Base-by-base conservation (phyloP, 192 early-diverging fungal species). In the Mortierella antarctica region DNA sequence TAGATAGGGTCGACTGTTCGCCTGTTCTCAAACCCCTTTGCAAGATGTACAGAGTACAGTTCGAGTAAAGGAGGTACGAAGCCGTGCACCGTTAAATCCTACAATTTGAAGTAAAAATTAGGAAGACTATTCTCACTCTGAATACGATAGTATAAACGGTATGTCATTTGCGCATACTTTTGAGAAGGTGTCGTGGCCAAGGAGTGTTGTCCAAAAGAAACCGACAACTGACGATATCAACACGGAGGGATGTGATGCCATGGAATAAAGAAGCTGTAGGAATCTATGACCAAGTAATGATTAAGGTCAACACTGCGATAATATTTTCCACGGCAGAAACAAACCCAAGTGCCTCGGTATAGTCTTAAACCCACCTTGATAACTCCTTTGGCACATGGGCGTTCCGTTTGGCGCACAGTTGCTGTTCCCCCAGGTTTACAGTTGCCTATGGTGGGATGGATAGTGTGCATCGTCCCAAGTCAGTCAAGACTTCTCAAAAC, bases 241-340 rank as follows among this genome's bases (percentile, higher is more conserved):
- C n/a, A 72, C 60, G 6, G 77, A 80, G 2, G 77, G 77, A 67
- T 80, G 77, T 10, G 77, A 80, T 10, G 77, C 52, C 77, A 80
- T 80, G 0, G 77, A 42, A 50, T 72, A 72, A 13, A 80, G 39
- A 17, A 80, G 52, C 18, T 72, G 70, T 0, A 80, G 68, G 10
- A 80, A 55, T 41, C 77, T 80, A 61, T 7, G 47, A 5, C 21
- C 7, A 44, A 47, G 14, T 10, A 18, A 1, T 47, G 46, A 18
- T 8, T 18, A 21, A 47, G 4, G 4, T 12, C 17, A 10, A 52
- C 20, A 8, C 3, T 3, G 7, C 13, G 18, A 39, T 52, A 11
- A 13, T n/a, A 21, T 17, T 0, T 4, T n/a, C 42, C 10, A 2
- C 11, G 31, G 39, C 2, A 0, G 18, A 1, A 42, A 47, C 20